phyloP scores from a whole-genome alignment of 495 filamentous ascomycete genomes.

The Penicillium coffeae region DNA sequence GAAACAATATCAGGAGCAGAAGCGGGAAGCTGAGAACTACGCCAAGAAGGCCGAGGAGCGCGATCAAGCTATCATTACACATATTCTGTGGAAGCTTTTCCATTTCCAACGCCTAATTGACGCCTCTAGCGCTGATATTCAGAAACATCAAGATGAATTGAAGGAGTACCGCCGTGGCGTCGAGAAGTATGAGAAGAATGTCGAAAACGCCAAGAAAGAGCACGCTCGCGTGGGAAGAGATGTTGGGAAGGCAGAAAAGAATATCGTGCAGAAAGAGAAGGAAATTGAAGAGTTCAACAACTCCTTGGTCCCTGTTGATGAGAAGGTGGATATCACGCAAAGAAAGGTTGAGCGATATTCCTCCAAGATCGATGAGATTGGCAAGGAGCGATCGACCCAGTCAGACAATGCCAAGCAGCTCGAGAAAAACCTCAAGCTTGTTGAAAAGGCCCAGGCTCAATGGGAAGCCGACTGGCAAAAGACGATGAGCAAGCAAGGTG shows the following conservation, averaged over 20 bases:
- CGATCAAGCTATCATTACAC: conserved; percentile 88
- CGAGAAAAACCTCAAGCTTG: conserved; percentile 72
- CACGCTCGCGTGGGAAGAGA: conserved; percentile 76
- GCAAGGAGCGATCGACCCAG: conserved; percentile 72
- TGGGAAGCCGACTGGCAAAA: conserved; percentile 88
- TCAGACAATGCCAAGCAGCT: conserved; percentile 60
- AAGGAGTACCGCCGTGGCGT: conserved; percentile 89
- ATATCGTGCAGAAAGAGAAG: conserved; percentile 80
- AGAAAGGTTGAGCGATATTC: conserved; percentile 63
- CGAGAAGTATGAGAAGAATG: conserved; percentile 74
- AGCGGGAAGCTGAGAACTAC: conserved; percentile 91
- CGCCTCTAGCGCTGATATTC: conserved; percentile 83
- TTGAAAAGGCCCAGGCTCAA: conserved; percentile 84
- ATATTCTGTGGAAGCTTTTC: conserved; percentile 95
- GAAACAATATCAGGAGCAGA: conserved; percentile 95
- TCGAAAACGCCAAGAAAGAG: conserved; percentile 84
- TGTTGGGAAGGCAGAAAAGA: conserved; percentile 74
- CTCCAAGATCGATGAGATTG: conserved; percentile 63
- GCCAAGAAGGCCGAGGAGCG: conserved; percentile 82
- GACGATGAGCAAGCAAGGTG: conserved; percentile 76
- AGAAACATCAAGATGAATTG: conserved; percentile 91
- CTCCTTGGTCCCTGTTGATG: conserved; percentile 79
- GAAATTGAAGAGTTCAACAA: conserved; percentile 85
- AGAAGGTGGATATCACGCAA: conserved; percentile 82
- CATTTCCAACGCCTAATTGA: conserved; percentile 94